Base-by-base conservation (phyloP, 352 stramenopile species). In the Phytophthora lateralis region DNA sequence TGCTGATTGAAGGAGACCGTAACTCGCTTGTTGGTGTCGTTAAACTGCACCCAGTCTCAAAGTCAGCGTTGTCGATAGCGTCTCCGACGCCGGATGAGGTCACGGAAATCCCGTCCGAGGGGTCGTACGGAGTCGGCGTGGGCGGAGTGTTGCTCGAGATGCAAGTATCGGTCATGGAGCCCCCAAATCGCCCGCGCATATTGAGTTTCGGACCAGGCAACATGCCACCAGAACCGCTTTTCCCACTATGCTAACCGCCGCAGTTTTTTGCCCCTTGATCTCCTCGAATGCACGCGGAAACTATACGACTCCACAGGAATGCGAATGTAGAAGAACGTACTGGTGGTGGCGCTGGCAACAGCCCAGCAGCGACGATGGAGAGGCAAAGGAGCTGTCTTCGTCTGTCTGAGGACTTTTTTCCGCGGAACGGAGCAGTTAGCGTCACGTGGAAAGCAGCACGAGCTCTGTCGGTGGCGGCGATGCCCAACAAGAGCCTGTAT, bases 71-170 rank as follows among this genome's bases (percentile, higher is more conserved):
- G 21, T 42, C 32, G n/a, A 59, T 63, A 21, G 63, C 63, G 14
- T 60, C 29, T 7, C 45, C 48, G 8, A 66, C 27, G 21, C 55
- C 63, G 2, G 55, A 63, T 6, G 57, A 57, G 34, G 35, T 44
- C 37, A 32, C 29, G 10, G 55, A 48, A 12, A 34, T 39, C 1
- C 47, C 39, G 30, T 52, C 55, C 1, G 44, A 63, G 12, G 26
- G 43, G 9, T 59, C 63, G 18, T 52, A 59, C 18, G 57, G 39
- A 14, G 39, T 52, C 14, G 63, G 63, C 20, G 57, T 56, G 1
- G 64, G 58, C 34, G 63, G 47, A 2, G 44, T 64, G 26, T 61
- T 67, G 24, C 56, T 71, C 1, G 63, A 71, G 45, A 71, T 39
- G 45, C 57, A 71, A 7, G 57, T 68, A 27, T 67, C 58, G 4